Conservation (phyloP, 805 yeast species). For the Lipomyces orientalis region DNA sequence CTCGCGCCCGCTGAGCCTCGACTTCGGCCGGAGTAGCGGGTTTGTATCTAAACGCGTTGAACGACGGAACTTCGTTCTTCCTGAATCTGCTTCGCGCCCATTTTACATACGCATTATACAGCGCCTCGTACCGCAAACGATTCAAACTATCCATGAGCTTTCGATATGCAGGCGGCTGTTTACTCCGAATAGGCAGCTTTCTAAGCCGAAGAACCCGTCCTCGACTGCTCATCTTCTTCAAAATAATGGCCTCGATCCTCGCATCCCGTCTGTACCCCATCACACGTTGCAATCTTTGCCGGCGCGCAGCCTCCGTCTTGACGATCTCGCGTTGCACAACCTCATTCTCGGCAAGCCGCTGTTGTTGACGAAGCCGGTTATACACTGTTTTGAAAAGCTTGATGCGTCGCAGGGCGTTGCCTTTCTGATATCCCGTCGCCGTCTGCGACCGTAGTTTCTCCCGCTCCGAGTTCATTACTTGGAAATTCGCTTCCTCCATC, state of each 20-base stretch:
- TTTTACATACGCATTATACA: not conserved
- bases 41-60: not conserved
- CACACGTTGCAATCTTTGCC: not conserved
- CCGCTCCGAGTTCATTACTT: not conserved
- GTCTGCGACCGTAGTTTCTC: not conserved
- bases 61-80: not conserved
- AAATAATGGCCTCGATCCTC: not conserved
- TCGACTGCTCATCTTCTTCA: not conserved
- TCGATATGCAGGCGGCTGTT: not conserved
- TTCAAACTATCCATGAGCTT: conserved; percentile 3
- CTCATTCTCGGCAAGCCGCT: not conserved
- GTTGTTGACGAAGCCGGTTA: not conserved
- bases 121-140: conserved; percentile 3
- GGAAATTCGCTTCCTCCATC: conserved; percentile 1
- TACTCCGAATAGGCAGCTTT: not conserved
- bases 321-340: not conserved
- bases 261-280: not conserved
- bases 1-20: not conserved
- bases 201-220: not conserved
- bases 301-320: not conserved
- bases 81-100: not conserved
- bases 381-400: not conserved
- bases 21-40: not conserved
- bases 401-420: not conserved
- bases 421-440: not conserved